phyloP scores from a whole-genome alignment of 169 alveolate genomes.

The Plasmodium ovale region DNA sequence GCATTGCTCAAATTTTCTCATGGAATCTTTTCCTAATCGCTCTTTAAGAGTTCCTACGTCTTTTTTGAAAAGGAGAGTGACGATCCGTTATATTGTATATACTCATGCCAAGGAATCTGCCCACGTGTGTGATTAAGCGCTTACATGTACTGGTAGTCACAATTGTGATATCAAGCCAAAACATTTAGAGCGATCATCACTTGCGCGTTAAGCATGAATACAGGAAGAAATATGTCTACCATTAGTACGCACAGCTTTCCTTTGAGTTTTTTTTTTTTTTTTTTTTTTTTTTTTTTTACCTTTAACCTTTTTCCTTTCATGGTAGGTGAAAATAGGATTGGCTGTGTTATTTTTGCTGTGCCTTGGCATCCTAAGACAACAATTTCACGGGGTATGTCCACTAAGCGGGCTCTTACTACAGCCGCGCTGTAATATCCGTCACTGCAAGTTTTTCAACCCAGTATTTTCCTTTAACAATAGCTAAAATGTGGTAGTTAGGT shows the following conservation, averaged over 20 bases:
- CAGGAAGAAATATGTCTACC: not conserved
- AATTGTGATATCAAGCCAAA: not conserved
- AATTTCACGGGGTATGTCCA: no score
- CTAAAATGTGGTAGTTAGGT: no score
- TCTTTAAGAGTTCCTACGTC: constrained; percentile 90
- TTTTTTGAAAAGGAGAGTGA: constrained; percentile 10
- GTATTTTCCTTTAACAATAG: no score
- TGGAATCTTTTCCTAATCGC: constrained; percentile 93
- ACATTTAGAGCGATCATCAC: not conserved
- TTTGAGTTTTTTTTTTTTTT: not conserved
- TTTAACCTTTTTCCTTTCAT: constrained; percentile 90
- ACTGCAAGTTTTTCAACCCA: no score
- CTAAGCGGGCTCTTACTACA: no score
- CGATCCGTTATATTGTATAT: no score
- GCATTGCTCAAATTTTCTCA: constrained; percentile 92
- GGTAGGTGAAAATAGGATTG: constrained; percentile 91
- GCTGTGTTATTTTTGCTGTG: constrained; percentile 94
- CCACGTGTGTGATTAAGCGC: no score
- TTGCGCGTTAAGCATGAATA: not conserved
- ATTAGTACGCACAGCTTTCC: not conserved
- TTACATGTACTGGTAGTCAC: no score
- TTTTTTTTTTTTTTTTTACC: constrained; percentile 53
- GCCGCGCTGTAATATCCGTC: no score
- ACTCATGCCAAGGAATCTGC: no score
- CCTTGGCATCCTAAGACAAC: constrained; percentile 87